These are phyloP conservation scores for Ceratobasidium sp. DNA, from an alignment of 1,284 basidiomycete genomes.

Conservation along the genomic window DNA sequence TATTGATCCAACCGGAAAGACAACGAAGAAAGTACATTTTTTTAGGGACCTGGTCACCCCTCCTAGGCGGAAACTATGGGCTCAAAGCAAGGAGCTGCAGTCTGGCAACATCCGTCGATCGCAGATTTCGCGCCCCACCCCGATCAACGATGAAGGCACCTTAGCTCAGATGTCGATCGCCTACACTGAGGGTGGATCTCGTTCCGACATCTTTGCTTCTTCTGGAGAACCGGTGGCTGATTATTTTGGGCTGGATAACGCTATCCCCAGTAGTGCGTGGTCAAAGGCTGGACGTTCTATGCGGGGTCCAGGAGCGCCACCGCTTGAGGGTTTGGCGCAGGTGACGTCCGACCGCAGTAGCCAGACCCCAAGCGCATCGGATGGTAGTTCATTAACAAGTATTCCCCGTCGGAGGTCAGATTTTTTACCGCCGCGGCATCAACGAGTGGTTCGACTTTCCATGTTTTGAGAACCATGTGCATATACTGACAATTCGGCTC, in stretches of 20 bases:
- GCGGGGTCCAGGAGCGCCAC: background rate
- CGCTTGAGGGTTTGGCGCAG: slow-evolving; percentile 20
- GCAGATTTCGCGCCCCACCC: slow-evolving; percentile 39
- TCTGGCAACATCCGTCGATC: slow-evolving; percentile 33
- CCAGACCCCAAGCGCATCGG: slow-evolving; percentile 20
- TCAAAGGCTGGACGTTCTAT: background rate
- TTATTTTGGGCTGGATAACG: slow-evolving; percentile 7
- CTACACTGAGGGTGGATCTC: background rate
- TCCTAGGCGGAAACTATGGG: slow-evolving; percentile 24
- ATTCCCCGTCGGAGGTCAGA: slow-evolving; percentile 37
- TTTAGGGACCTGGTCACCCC: slow-evolving; percentile 13
- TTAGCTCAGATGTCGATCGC: slow-evolving; percentile 11
- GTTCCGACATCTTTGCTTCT: background rate
- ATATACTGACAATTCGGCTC: slow-evolving; percentile 4
- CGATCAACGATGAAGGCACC: slow-evolving; percentile 28
- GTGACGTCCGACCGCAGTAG: slow-evolving; percentile 31
- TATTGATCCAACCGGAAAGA: background rate
- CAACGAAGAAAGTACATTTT: slow-evolving; percentile 25
- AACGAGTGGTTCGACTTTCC: slow-evolving; percentile 14
- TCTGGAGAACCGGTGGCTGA: background rate
- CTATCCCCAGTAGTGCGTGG: slow-evolving; percentile 6
- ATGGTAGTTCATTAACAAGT: slow-evolving; percentile 32
- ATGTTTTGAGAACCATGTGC: background rate
- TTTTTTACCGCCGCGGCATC: slow-evolving; percentile 35
- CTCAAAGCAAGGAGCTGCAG: slow-evolving; percentile 8